Evolutionary conservation across 495 filamentous ascomycete species (phyloP).

Genomic region (Penicillium canariense): DNA sequence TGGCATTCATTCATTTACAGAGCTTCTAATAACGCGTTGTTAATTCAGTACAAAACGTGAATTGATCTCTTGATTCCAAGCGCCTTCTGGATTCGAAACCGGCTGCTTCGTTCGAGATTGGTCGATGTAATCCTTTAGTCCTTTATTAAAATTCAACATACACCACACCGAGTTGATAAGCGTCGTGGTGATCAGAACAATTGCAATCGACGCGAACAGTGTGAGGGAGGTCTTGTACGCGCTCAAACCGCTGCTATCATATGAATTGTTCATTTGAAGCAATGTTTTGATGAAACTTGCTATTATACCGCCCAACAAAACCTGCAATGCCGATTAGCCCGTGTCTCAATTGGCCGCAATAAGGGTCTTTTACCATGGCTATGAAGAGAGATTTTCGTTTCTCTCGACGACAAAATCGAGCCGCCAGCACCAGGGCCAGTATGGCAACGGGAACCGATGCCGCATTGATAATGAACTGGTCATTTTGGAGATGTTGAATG

Average conservation of each 20-base stretch:
- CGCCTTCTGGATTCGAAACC: neutral
- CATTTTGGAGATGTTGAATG: neutral
- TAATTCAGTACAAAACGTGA: constrained; percentile 17
- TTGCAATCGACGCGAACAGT: constrained; percentile 15
- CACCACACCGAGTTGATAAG: constrained; percentile 19
- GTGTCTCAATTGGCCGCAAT: neutral
- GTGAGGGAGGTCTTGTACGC: constrained; percentile 18
- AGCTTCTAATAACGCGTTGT: neutral
- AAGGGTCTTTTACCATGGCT: constrained; percentile 8
- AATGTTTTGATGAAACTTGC: constrained; percentile 12
- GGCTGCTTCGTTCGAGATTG: neutral
- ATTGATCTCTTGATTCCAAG: constrained; percentile 1
- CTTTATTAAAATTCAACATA: constrained; percentile 23
- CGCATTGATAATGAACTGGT: constrained; percentile 16
- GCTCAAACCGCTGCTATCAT: neutral
- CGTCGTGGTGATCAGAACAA: constrained; percentile 13
- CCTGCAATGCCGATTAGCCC: constrained; percentile 9
- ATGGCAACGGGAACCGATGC: constrained; percentile 17
- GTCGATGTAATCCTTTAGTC: constrained; percentile 19
- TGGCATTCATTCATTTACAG: neutral
- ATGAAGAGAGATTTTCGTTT: constrained; percentile 13
- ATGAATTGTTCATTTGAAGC: neutral
- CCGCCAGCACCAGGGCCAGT: constrained; percentile 5
- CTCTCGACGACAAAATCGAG: constrained; percentile 16
- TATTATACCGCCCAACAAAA: constrained; percentile 13